These are phyloP conservation scores for Penicillium soppii DNA, from an alignment of 495 filamentous ascomycete genomes.

Conservation along the genomic window DNA sequence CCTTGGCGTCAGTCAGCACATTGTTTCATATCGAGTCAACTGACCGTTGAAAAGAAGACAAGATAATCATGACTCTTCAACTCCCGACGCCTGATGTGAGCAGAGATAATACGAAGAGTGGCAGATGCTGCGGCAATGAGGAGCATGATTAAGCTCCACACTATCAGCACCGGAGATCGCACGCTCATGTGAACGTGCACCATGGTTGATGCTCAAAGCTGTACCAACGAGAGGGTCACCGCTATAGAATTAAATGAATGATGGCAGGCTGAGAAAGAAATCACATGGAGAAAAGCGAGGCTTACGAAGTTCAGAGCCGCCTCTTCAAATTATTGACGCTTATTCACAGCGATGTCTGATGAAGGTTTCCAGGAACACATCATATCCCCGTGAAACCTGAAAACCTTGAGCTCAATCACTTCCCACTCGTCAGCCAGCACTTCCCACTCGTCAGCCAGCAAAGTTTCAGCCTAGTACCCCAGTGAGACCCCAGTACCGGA, in stretches of 20 bases:
- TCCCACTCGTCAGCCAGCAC: too few species aligned
- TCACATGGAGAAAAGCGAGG: too few species aligned
- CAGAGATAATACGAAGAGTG: background rate
- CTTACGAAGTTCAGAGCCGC: too few species aligned
- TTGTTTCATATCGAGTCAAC: background rate
- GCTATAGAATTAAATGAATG: too few species aligned
- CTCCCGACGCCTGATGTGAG: background rate
- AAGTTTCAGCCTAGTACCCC: background rate
- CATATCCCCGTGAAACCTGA: background rate
- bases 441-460: background rate
- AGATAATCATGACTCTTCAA: conserved; percentile 12
- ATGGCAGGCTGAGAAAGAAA: too few species aligned
- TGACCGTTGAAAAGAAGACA: conserved; percentile 4
- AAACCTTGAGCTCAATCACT: background rate
- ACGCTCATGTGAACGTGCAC: background rate
- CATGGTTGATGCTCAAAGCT: background rate
- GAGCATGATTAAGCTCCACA: conserved; percentile 4
- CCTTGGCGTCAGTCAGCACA: background rate
- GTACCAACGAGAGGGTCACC: too few species aligned
- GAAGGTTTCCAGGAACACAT: background rate
- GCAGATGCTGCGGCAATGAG: conserved; percentile 1
- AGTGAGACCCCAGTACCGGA: background rate
- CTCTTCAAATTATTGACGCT: too few species aligned
- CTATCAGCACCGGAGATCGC: conserved; percentile 3
- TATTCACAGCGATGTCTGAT: too few species aligned